Evolutionary conservation across 2,329 filamentous ascomycete genomes (phyloP), one percentile per base, ranked within the genome.

Genomic region (Boeremia lycopersici): DNA sequence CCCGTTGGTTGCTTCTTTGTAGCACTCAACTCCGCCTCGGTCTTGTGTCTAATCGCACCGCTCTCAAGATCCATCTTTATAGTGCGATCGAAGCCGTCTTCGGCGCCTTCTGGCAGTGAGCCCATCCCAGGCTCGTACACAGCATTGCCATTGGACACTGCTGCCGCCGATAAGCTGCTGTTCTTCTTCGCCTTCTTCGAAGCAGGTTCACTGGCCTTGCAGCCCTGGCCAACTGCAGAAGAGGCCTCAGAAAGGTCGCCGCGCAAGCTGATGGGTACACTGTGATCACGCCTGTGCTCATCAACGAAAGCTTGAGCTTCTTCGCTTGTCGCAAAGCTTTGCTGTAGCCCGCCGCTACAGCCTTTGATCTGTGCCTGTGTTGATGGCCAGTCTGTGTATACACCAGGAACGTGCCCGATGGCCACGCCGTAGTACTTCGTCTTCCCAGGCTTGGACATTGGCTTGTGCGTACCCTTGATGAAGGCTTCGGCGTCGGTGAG

Each of bases 291-390:
- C 44, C 49, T 67, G 46, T 56, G 48, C 12, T 62, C 63, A 35
- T 64, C 59, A 10, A 96, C 89, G 71, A 90, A 97, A 17, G 85
- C 85, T 68, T 93, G 86, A 0, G 93, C 93, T 73, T 96, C 91
- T 53, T 80, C 81, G 25, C 69, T 67, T 6, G 77, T 81, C 34
- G 76, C 68, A 59, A 82, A 83, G 7, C 70, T 71, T 63, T 77
- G 78, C 51, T 81, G 84, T 55, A 82, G 84, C 4, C 84, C 84
- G 5, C 86, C 86, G 64, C 88, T 88, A 69, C 87, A 88, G 2
- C 89, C 90, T 29, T 81, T 85, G 57, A 95, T 90, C 60, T 93
- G 89, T 60, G 86, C 80, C 57, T 88, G 81, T 10, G 89, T 90
- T 36, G 86, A 84, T 11, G 82, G 74, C 91, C 92, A 88, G 48